Evolutionary conservation across 1,284 basidiomycete species (phyloP), one percentile per base, ranked within the genome.

Genomic region (Coriolopsis trogii): DNA sequence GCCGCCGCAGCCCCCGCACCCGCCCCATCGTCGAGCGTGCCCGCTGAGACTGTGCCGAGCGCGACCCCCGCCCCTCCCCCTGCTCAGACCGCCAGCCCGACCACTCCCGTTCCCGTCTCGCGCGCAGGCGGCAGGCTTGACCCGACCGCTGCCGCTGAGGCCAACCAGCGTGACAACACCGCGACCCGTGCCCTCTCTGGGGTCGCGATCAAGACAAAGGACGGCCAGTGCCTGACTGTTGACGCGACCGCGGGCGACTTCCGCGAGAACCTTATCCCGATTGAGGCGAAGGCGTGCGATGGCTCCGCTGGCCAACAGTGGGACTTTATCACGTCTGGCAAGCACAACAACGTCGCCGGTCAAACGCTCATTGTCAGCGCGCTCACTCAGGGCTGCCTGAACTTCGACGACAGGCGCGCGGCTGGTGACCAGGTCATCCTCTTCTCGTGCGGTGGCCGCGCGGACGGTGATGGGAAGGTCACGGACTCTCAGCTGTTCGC

Each of bases 211-310:
- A 46, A 41, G 43, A 51, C 49, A 16, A 21, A 28, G 4, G 42
- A 45, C 24, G 49, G 49, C 20, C 42, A 38, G 21, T 51, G 49
- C 18, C 37, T 51, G 36, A 37, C 36, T 21, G 43, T 51, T 23
- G 41, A 25, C 24, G 40, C 30, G 31, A 41, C 30, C 40, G 31
- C 47, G 16, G 47, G 47, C 40, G 47, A 49, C 40, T 49, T 49
- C 40, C 47, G 47, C 40, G 47, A 49, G 47, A 49, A 49, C 47
- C 40, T 49, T 39, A 49, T 41, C 39, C 47, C 47, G 10, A 26
- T 49, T 20, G 7, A 33, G 24, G 23, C 21, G 23, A 25, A 25
- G 30, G 40, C 29, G 31, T 49, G 47, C 47, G 41, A 42, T 25
- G 40, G 47, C 40, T 41, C 38, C 26, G 31, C 16, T 3, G 33